phyloP scores from a whole-genome alignment of 257 asterid genomes.

The Nicotiana noctiflora region DNA sequence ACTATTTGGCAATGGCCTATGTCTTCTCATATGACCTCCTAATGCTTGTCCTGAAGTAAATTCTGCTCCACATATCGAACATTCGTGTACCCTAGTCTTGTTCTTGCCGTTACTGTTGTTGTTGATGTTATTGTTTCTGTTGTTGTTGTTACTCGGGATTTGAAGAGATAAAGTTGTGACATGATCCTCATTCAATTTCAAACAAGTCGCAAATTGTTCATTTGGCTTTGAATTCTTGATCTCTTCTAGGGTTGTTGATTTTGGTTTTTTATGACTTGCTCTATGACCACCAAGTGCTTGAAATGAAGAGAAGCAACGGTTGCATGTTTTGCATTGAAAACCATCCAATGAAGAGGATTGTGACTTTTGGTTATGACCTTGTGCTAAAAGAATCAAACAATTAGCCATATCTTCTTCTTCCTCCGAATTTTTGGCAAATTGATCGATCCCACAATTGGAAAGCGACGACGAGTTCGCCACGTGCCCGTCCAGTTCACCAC shows the following conservation, averaged over 20 bases:
- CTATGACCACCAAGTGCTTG: constrained; percentile 47
- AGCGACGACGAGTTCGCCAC: constrained; percentile 15
- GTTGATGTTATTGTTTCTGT: background rate
- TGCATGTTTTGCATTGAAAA: constrained; percentile 37
- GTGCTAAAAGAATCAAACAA: constrained; percentile 38
- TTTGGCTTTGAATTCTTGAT: constrained; percentile 13
- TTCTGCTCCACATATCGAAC: constrained; percentile 81
- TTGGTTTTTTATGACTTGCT: constrained; percentile 64
- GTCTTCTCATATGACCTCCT: constrained; percentile 98
- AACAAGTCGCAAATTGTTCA: constrained; percentile 1
- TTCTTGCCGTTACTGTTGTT: background rate
- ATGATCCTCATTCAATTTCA: constrained; percentile 7
- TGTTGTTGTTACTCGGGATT: constrained; percentile 15
- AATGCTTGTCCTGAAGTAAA: constrained; percentile 86
- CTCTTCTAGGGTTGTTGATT: constrained; percentile 1
- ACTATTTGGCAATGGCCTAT: constrained; percentile 45
- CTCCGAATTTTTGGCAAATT: constrained; percentile 8
- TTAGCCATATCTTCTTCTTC: constrained; percentile 49
- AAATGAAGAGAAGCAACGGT: constrained; percentile 36
- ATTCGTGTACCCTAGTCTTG: constrained; percentile 63
- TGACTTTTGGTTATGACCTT: constrained; percentile 8
- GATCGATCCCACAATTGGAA: constrained; percentile 19
- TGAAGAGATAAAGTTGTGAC: constrained; percentile 44
- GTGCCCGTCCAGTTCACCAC: constrained; percentile 5
- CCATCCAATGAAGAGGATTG: background rate